Base-by-base conservation (phyloP, 306 rosid species). In the Benincasa hispida region DNA sequence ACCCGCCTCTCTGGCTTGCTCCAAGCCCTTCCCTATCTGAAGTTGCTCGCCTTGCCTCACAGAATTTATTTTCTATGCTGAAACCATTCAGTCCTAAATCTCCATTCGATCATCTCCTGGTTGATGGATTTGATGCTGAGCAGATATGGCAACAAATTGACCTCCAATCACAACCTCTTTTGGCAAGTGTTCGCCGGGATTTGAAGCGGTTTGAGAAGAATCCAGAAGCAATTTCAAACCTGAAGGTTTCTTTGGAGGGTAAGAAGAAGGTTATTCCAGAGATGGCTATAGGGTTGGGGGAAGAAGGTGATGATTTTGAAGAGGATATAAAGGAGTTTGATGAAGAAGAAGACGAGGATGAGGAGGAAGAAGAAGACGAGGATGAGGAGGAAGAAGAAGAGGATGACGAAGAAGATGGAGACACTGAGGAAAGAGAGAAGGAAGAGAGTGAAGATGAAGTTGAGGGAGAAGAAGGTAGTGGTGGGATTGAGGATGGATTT, bases 61-160 rank as follows among this genome's bases (percentile, higher is more conserved):
- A 84, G 85, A 63, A 67, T 41, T 78, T 92, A 30, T 94, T 94
- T 87, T 84, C 95, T 32, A 63, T 80, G 28, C 87, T 94, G 59
- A 82, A 84, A 68, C 96, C 95, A 0, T 90, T 84, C 81, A 79
- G 88, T 32, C 90, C 73, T 22, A 94, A 92, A 73, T 82, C 93
- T 21, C 96, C 92, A 5, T 77, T 94, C 39, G 95, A 94, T 13
- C 81, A 84, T 63, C 97, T 94, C 63, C 79, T 94, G 67, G 87
- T 86, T 3, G 88, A 94, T 2, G 93, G 95, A 5, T 94, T 87
- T 84, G 99, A 94, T 77, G 90, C 88, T 3, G 99, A 94, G 84
- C 99, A 94, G 89, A 90, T 94, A 83, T 94, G 99, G 99, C 96
- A 94, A 79, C 99, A 94, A 83, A 89, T 90, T 32, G 99, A 94